Evolutionary conservation across 139 green algal species (phyloP).

Genomic region (Haematococcus lacustris): DNA sequence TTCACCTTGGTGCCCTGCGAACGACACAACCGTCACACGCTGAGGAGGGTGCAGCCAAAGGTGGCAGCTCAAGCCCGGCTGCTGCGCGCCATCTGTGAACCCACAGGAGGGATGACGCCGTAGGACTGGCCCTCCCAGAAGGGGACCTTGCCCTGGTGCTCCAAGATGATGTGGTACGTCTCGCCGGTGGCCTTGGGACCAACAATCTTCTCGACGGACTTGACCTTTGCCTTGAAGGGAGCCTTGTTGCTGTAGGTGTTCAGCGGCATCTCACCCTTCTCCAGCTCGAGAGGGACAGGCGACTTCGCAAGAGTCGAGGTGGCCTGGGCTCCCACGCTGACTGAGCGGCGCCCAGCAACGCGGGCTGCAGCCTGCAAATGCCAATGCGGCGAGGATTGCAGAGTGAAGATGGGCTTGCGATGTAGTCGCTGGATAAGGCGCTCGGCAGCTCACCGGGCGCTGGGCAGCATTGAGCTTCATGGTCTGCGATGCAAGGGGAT

Average conservation of each 20-base stretch:
- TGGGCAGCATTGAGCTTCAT: too few species aligned
- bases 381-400: too few species aligned
- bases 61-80: too few species aligned
- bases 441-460: too few species aligned
- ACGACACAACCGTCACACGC: too few species aligned
- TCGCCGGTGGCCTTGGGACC: slow-evolving; percentile 93
- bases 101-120: slow-evolving; percentile 91
- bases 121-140: slow-evolving; percentile 98
- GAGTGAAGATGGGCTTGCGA: too few species aligned
- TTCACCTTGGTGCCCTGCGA: slow-evolving; percentile 88
- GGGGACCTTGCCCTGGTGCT: slow-evolving; percentile 90
- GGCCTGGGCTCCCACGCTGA: slow-evolving; percentile 18
- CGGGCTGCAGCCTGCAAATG: slow-evolving; percentile 11
- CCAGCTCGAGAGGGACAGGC: slow-evolving; percentile 36
- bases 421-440: too few species aligned
- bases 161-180: slow-evolving; percentile 95
- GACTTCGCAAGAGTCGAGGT: slow-evolving; percentile 7
- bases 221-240: slow-evolving; percentile 82
- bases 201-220: slow-evolving; percentile 89
- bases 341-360: slow-evolving; percentile 13
- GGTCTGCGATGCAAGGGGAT: too few species aligned
- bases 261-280: slow-evolving; percentile 74
- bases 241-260: slow-evolving; percentile 91
- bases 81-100: slow-evolving; percentile 12
- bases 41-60: too few species aligned